phyloP scores from a whole-genome alignment of 495 filamentous ascomycete species.

The Annulohypoxylon bovei region DNA sequence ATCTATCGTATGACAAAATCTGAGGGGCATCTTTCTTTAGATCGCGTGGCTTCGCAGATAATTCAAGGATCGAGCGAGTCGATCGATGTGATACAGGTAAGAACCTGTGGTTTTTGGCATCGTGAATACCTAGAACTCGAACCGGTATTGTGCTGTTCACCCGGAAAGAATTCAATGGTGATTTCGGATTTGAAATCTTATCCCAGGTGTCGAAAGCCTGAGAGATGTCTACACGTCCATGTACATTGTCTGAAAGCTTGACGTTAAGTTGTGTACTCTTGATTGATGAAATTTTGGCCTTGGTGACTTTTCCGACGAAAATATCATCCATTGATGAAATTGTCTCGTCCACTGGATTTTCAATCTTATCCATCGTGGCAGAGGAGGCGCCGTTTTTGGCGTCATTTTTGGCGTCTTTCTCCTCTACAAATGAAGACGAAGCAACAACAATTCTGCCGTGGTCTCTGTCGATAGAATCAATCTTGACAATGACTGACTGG shows the following conservation, averaged over 20 bases:
- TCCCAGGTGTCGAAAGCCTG: conserved; percentile 90
- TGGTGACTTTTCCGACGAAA: conserved; percentile 75
- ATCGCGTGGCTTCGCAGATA: conserved; percentile 83
- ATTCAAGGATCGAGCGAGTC: conserved; percentile 84
- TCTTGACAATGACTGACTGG: conserved; percentile 74
- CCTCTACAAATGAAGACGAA: conserved; percentile 40
- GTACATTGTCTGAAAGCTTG: conserved; percentile 85
- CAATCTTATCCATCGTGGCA: conserved; percentile 43
- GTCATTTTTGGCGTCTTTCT: conserved; percentile 41
- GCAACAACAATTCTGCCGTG: conserved; percentile 53
- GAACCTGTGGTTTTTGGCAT: conserved; percentile 89
- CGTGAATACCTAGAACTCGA: conserved; percentile 85
- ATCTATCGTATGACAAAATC: conserved; percentile 74
- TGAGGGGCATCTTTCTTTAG: conserved; percentile 59
- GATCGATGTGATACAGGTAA: conserved; percentile 87
- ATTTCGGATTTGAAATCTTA: conserved; percentile 81
- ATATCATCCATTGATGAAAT: conserved; percentile 75
- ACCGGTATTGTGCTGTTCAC: conserved; percentile 75
- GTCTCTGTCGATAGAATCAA: conserved; percentile 72
- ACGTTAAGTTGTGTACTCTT: conserved; percentile 94
- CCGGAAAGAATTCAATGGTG: conserved; percentile 77
- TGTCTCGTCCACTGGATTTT: conserved; percentile 77
- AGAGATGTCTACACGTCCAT: conserved; percentile 89
- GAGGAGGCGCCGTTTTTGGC: conserved; percentile 35
- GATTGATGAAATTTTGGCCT: conserved; percentile 79